These are phyloP conservation scores for Solanum pimpinellifolium DNA, from an alignment of 257 asterid species.

Conservation along the genomic window DNA sequence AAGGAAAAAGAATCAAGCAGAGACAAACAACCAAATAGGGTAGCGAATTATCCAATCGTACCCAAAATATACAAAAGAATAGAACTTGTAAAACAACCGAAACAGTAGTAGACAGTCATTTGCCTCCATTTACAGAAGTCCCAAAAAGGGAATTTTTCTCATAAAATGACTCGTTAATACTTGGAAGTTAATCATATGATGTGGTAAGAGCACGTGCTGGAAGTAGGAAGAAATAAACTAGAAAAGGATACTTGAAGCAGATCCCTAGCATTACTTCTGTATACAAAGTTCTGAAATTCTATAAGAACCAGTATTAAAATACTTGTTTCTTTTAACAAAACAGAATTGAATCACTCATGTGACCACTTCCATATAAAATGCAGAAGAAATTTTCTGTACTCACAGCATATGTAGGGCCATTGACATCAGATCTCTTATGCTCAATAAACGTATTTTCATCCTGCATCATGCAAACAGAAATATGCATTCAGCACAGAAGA, in stretches of 20 bases:
- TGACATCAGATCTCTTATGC: conserved; percentile 34
- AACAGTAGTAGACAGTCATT: background rate
- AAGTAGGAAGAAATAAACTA: background rate
- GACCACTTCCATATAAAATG: background rate
- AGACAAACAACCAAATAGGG: background rate
- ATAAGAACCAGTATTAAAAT: background rate
- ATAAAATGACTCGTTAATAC: background rate
- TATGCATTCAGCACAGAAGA: background rate
- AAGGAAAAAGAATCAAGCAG: conserved; percentile 1
- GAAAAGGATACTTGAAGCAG: background rate
- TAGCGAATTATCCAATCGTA: background rate
- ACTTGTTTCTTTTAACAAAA: background rate
- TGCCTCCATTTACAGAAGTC: background rate
- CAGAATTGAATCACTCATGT: background rate
- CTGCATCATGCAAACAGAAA: conserved; percentile 27
- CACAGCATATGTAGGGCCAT: conserved; percentile 77
- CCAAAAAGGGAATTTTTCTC: background rate
- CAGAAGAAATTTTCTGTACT: conserved; percentile 18
- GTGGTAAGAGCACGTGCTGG: background rate
- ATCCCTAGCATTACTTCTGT: background rate
- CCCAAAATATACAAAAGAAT: background rate
- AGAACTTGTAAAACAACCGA: background rate
- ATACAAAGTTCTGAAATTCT: background rate
- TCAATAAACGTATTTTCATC: conserved; percentile 20
- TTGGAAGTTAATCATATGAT: background rate